Percentiles rank a stretch among this genome's conserved stretches.
Evolutionary conservation across 2,329 filamentous ascomycete genomes (phyloP).

Genomic region (Sclerotinia nivalis): DNA sequence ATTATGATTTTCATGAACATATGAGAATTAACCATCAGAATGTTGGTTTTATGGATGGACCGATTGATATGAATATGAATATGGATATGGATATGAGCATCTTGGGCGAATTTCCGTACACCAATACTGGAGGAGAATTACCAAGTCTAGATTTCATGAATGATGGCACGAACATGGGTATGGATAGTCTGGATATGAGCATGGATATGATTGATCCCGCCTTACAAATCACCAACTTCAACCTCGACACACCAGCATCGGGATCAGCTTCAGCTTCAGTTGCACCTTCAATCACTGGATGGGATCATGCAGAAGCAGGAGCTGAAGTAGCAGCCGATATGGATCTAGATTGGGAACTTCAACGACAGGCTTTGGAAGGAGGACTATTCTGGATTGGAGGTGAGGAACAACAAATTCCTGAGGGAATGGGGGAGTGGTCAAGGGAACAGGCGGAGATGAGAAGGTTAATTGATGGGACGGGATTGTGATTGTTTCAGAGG

Average conservation of each 20-base stretch:
- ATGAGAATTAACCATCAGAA: slow-evolving; percentile 48
- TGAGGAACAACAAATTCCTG: slow-evolving; percentile 1
- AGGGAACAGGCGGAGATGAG: slow-evolving; percentile 38
- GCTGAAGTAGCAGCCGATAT: slow-evolving; percentile 15
- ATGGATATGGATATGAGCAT: neutral
- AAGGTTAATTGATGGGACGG: slow-evolving; percentile 33
- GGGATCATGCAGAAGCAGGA: neutral
- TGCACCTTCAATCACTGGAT: slow-evolving; percentile 15
- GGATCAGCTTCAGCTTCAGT: neutral
- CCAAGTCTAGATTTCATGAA: slow-evolving; percentile 17
- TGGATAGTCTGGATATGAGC: neutral
- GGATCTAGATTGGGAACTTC: slow-evolving; percentile 38
- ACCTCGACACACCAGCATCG: neutral
- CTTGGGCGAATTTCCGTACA: neutral
- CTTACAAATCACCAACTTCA: slow-evolving; percentile 12
- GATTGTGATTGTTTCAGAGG: neutral
- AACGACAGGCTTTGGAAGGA: slow-evolving; percentile 30
- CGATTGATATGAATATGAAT: slow-evolving; percentile 14
- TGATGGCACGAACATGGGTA: neutral
- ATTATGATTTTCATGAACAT: slow-evolving; percentile 59
- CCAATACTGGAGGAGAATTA: slow-evolving; percentile 4
- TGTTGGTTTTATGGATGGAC: slow-evolving; percentile 1
- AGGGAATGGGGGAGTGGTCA: slow-evolving; percentile 12
- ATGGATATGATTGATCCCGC: slow-evolving; percentile 20
- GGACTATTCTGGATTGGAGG: slow-evolving; percentile 39